Evolutionary conservation across 2,329 filamentous ascomycete genomes (phyloP).

Genomic region (Chlorencoelia australis): DNA sequence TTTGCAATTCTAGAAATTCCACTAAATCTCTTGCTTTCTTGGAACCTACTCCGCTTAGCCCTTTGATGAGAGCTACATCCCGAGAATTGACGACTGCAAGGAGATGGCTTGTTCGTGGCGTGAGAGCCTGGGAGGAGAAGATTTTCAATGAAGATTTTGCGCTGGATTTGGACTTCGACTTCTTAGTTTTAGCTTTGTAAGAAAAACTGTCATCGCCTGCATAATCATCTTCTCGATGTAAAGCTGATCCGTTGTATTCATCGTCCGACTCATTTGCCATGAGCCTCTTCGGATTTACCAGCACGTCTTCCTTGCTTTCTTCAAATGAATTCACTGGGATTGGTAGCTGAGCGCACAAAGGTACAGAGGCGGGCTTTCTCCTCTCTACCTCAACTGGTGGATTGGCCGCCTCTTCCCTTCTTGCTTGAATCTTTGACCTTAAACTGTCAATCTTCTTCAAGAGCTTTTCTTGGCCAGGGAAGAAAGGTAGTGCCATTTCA

Average conservation of each 20-base stretch:
- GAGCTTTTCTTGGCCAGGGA: conserved; percentile 75
- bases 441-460: conserved; percentile 58
- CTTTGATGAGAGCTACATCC: conserved; percentile 53
- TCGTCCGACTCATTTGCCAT: conserved; percentile 20
- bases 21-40: conserved; percentile 59
- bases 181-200: conserved; percentile 25
- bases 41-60: conserved; percentile 59
- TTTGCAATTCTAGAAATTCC: conserved; percentile 40
- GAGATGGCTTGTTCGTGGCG: conserved; percentile 45
- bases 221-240: conserved; percentile 32
- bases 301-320: conserved; percentile 13
- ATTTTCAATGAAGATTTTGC: conserved; percentile 24
- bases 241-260: conserved; percentile 25
- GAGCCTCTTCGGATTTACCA: conserved; percentile 18
- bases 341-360: conserved; percentile 17
- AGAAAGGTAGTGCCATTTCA: conserved; percentile 64
- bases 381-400: conserved; percentile 7
- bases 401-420: conserved; percentile 22
- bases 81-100: conserved; percentile 66
- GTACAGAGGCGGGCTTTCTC: conserved; percentile 15
- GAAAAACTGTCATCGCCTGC: conserved; percentile 27
- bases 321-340: conserved; percentile 18
- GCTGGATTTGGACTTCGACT: conserved; percentile 23
- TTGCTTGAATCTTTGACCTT: conserved; percentile 38
- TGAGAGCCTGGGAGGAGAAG: conserved; percentile 29